These are phyloP conservation scores for Macrolepiota dolichaula DNA, from an alignment of 768 basidiomycete species.

Conservation along the genomic window DNA sequence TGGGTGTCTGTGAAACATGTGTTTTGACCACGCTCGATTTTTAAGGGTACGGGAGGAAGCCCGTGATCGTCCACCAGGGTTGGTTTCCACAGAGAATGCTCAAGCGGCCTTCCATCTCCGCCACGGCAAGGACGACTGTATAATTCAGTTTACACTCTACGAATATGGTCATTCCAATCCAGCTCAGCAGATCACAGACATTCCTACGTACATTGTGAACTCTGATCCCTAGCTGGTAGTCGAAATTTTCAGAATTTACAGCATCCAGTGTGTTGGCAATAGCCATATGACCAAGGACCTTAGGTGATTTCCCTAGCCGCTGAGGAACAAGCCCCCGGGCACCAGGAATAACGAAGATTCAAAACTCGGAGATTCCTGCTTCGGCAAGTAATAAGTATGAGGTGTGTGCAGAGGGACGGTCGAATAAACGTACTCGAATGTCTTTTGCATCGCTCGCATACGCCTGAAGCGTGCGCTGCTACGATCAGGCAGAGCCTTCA, in stretches of 20 bases:
- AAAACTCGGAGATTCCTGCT: neutral
- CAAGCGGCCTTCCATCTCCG: neutral
- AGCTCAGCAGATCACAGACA: neutral
- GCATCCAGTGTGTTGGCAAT: neutral
- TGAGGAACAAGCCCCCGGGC: neutral
- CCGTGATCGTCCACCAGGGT: neutral
- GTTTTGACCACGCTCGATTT: neutral
- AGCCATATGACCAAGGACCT: neutral
- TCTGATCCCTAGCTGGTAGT: neutral
- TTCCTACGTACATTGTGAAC: neutral
- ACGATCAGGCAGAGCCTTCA: neutral
- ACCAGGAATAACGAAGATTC: neutral
- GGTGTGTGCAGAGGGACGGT: neutral
- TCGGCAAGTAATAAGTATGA: neutral
- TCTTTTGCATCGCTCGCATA: neutral
- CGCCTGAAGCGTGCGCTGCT: neutral
- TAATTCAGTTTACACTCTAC: neutral
- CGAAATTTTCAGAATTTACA: neutral
- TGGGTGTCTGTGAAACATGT: neutral
- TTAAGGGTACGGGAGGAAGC: neutral
- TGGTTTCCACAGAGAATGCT: neutral
- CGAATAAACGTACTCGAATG: neutral
- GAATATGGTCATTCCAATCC: neutral
- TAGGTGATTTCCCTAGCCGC: neutral
- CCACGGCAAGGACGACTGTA: neutral